Conservation (phyloP, 2,329 filamentous ascomycete genomes). For the Cadophora luteo-olivacea region DNA sequence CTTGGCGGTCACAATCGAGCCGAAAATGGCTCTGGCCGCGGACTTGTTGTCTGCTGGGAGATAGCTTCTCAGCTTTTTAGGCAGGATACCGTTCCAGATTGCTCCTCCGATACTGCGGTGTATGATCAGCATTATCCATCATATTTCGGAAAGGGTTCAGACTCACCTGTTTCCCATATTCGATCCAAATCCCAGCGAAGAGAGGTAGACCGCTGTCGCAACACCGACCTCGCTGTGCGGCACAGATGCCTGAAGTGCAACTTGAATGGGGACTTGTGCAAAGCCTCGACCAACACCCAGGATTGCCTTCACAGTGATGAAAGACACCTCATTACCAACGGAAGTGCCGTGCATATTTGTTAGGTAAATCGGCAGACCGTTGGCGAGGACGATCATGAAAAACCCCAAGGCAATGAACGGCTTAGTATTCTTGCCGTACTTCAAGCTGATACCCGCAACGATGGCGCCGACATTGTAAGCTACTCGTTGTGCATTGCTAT, state of each 20-base stretch:
- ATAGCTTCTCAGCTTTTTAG: not conserved
- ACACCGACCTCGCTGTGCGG: conserved; percentile 4
- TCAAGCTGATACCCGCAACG: conserved; percentile 1
- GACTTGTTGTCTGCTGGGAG: not conserved
- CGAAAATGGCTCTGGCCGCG: not conserved
- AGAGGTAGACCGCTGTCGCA: conserved; percentile 6
- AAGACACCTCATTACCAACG: not conserved
- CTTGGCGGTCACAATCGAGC: conserved; percentile 10
- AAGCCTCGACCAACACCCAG: not conserved
- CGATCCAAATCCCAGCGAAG: conserved; percentile 2
- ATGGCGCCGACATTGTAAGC: conserved; percentile 9
- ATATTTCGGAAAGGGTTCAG: not conserved
- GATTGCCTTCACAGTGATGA: conserved; percentile 4
- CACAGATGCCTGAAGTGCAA: not conserved
- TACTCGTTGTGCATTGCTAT: conserved; percentile 9
- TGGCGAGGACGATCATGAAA: conserved; percentile 4
- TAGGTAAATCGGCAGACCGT: not conserved
- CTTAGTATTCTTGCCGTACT: conserved; percentile 7
- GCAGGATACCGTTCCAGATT: conserved; percentile 9
- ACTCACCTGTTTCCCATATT: conserved; percentile 8
- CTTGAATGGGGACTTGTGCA: conserved; percentile 5
- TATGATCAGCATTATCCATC: not conserved
- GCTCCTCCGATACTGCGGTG: conserved; percentile 2
- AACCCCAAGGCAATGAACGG: not conserved
- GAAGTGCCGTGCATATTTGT: conserved; percentile 8